phyloP scores from a whole-genome alignment of 1,284 basidiomycete species.

The Afroboletus lepidellus region DNA sequence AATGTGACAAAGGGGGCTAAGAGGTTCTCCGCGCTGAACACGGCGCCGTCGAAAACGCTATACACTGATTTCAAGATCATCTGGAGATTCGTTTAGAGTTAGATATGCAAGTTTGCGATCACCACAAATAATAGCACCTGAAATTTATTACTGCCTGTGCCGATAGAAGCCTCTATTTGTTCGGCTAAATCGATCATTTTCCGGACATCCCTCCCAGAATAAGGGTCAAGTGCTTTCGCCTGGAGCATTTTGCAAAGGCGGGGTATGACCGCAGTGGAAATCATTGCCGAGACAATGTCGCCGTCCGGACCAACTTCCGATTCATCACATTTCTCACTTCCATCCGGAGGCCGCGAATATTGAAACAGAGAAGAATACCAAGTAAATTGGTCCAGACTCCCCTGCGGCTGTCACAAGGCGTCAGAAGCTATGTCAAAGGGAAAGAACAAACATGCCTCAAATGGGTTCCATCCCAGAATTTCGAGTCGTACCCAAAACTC shows the following conservation, averaged over 20 bases:
- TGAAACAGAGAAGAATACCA: slow-evolving; percentile 82
- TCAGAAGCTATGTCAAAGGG: slow-evolving; percentile 6
- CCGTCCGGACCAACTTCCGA: slow-evolving; percentile 76
- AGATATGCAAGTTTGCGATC: slow-evolving; percentile 8
- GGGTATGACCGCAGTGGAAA: slow-evolving; percentile 81
- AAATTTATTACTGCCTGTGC: slow-evolving; percentile 62
- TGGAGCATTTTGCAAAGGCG: slow-evolving; percentile 69
- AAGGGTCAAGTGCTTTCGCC: slow-evolving; percentile 78
- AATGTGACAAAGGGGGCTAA: slow-evolving; percentile 42
- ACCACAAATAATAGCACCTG: slow-evolving; percentile 47
- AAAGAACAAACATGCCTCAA: slow-evolving; percentile 55
- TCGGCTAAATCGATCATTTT: slow-evolving; percentile 75
- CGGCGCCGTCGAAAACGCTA: slow-evolving; percentile 55
- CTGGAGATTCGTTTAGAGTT: slow-evolving; percentile 38
- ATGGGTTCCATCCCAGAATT: slow-evolving; percentile 83
- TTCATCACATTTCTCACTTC: slow-evolving; percentile 47
- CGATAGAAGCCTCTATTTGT: slow-evolving; percentile 79
- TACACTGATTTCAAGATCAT: slow-evolving; percentile 65
- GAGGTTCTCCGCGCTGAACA: slow-evolving; percentile 46
- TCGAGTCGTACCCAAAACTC: slow-evolving; percentile 94
- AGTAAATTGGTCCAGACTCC: slow-evolving; percentile 72
- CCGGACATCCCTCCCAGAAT: slow-evolving; percentile 67
- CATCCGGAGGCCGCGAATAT: slow-evolving; percentile 65
- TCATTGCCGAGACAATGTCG: slow-evolving; percentile 86
- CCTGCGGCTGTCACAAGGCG: slow-evolving; percentile 39